Evolutionary conservation across 2,329 filamentous ascomycete genomes (phyloP).

Genomic region (Curvularia sp.): DNA sequence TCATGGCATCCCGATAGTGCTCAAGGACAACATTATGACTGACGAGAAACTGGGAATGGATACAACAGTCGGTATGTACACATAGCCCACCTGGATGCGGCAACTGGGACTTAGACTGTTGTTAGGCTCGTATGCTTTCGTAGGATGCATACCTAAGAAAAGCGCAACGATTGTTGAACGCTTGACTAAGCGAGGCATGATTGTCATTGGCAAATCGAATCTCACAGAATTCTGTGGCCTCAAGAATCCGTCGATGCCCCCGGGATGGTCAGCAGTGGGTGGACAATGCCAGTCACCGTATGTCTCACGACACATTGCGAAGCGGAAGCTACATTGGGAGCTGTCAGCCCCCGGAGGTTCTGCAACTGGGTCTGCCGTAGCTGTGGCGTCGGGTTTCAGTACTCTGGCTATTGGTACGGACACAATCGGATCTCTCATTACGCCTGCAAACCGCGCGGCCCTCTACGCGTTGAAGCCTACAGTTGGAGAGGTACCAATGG

Average conservation of each 20-base stretch:
- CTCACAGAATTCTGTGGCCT: conserved; percentile 51
- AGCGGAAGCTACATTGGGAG: conserved; percentile 47
- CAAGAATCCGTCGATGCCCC: conserved; percentile 48
- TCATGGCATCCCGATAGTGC: conserved; percentile 54
- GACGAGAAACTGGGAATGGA: conserved; percentile 50
- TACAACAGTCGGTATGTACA: conserved; percentile 50
- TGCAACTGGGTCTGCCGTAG: conserved; percentile 50
- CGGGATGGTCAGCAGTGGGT: conserved; percentile 53
- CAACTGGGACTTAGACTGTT: conserved; percentile 4
- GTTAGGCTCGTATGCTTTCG: conserved; percentile 49
- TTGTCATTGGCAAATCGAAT: conserved; percentile 55
- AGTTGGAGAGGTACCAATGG: conserved; percentile 47
- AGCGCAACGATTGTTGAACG: conserved; percentile 51
- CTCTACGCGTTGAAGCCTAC: conserved; percentile 53
- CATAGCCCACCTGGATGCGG: neutral
- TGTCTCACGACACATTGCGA: conserved; percentile 49
- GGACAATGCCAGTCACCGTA: conserved; percentile 52
- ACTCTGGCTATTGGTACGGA: conserved; percentile 53
- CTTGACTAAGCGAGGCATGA: conserved; percentile 50
- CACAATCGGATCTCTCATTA: conserved; percentile 51
- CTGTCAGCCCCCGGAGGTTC: conserved; percentile 50
- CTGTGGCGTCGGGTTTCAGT: conserved; percentile 52
- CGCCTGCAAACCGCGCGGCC: conserved; percentile 50
- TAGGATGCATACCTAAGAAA: conserved; percentile 47
- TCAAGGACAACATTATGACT: conserved; percentile 55